phyloP scores from a whole-genome alignment of 2,329 filamentous ascomycete genomes.

The Aureobasidium pullulans region DNA sequence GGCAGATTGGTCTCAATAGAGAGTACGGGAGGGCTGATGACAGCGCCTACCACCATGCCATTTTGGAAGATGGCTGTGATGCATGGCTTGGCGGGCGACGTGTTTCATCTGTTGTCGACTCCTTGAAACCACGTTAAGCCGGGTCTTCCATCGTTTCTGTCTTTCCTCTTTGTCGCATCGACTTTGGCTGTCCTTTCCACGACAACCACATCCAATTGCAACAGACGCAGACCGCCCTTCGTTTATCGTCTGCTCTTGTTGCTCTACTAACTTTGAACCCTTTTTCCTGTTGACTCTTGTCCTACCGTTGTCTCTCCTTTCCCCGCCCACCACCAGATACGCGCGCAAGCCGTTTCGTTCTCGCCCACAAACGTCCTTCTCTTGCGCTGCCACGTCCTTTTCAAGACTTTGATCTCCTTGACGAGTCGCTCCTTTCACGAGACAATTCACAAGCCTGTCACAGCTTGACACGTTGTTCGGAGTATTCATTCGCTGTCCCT shows the following conservation, averaged over 20 bases:
- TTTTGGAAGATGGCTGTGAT: background rate
- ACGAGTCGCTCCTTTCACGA: background rate
- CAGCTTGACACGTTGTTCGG: background rate
- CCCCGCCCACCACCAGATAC: constrained; percentile 12
- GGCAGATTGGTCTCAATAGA: background rate
- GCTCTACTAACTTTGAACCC: background rate
- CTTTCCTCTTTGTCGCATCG: constrained; percentile 7
- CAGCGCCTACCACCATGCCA: background rate
- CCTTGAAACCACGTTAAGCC: constrained; percentile 6
- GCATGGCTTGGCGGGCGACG: background rate
- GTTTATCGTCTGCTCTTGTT: constrained; percentile 7
- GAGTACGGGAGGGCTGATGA: background rate
- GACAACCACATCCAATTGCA: background rate
- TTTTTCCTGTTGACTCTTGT: constrained; percentile 13
- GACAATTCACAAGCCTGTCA: background rate
- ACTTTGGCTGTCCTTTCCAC: background rate
- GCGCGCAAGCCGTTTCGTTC: constrained; percentile 6
- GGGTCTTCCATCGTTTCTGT: background rate
- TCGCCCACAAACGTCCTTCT: constrained; percentile 9
- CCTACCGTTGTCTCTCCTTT: constrained; percentile 14
- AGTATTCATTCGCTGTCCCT: background rate
- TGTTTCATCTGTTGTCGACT: constrained; percentile 9
- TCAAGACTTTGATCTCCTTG: background rate
- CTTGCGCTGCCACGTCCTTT: constrained; percentile 1
- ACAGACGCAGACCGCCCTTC: background rate